Percentiles rank a stretch among this genome's conserved stretches.
These are phyloP conservation scores for Fragaria nilgerrensis DNA, from an alignment of 306 rosid genomes.

Conservation along the genomic window DNA sequence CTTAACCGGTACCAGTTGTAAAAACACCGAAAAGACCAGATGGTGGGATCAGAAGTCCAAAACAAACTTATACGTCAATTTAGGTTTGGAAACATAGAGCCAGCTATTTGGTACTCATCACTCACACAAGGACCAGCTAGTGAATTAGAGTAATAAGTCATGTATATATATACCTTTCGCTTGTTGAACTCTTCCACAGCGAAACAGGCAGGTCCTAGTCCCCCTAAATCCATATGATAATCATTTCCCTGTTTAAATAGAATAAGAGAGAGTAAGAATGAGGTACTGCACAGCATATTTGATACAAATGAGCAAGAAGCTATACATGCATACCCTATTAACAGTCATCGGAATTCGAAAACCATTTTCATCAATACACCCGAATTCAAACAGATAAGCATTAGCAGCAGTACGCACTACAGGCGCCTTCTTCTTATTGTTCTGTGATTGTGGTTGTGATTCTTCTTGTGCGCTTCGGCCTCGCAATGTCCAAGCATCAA, in stretches of 20 bases:
- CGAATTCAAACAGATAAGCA: neutral
- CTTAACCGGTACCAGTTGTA: no score
- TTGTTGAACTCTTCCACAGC: neutral
- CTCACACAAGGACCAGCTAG: neutral
- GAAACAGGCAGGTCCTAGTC: neutral
- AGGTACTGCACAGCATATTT: neutral
- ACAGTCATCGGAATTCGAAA: neutral
- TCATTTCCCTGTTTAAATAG: neutral
- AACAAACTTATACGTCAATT: no score
- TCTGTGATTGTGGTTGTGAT: neutral
- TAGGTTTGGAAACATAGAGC: no score
- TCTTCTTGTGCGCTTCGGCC: neutral
- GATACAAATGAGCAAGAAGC: neutral
- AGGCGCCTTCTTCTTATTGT: neutral
- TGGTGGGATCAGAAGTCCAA: no score
- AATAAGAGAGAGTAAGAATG: neutral
- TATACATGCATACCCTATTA: neutral
- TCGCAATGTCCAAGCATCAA: neutral
- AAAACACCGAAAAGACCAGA: no score
- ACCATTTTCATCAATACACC: neutral
- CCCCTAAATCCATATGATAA: slow-evolving; percentile 9
- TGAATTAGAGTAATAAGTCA: neutral
- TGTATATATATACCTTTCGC: neutral
- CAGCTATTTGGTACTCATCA: no score
- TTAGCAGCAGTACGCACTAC: neutral